Evolutionary conservation across 495 filamentous ascomycete genomes (phyloP), one percentile per base, ranked within the genome.

Genomic region (Talaromyces ruber): DNA sequence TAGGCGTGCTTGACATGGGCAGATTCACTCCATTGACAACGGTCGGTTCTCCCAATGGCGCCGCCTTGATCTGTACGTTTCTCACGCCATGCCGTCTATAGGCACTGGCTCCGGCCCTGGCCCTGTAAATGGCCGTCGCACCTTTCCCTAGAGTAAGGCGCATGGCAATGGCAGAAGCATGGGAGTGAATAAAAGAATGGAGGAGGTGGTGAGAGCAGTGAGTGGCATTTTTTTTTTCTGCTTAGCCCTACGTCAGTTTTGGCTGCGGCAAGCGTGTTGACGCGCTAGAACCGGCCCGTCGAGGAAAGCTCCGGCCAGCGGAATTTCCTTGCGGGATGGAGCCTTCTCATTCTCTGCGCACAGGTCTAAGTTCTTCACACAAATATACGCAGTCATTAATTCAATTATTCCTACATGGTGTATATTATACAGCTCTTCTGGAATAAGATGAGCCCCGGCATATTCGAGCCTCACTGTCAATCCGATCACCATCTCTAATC

Each of bases 41-140:
- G 28, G 73, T 64, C 52, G 66, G 67, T 62, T 74, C 70, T 53
- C 68, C 72, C 60, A 72, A 69, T 6, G 76, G 74, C 55, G 76
- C 67, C 34, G 77, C 72, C 63, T 75, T 76, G 70, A 80, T 78
- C 63, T 80, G 77, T 54, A 80, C 61, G 64, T 64, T 70, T 72
- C 76, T 72, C 37, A 71, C 29, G 39, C 59, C 43, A 47, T 52
- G 59, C 16, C 16, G 59, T 16, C 32, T 59, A 25, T 22, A 43
- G 45, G 22, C 61, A 58, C 26, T 24, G 54, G 45, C 21, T 12
- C 61, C 18, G 25, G 29, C 60, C 25, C 32, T 43, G 29, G 53
- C 50, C 70, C 70, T 72, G 59, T 74, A 74, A 53, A 79, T 62
- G 69, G 73, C 61, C 70, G 71, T 65, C 55, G 69, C 72, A 65